A percentile compares a stretch with the other conserved stretches of the same genome.
Evolutionary conservation across 768 basidiomycete species (phyloP).

Genomic region (Pleurotus eryngii): DNA sequence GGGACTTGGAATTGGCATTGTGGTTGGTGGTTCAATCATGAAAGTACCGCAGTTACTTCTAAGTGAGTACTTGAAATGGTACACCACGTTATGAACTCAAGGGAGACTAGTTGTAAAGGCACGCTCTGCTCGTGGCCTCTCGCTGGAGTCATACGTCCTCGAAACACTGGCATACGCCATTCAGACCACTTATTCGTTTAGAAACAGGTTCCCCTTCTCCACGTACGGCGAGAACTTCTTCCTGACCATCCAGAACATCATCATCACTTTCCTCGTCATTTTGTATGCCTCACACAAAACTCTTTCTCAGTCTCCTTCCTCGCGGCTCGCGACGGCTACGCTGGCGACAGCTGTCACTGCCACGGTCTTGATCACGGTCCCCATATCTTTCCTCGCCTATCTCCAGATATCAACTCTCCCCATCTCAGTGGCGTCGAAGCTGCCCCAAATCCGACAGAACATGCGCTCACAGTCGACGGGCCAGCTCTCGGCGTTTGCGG

Average conservation of each 20-base stretch:
- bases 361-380: constrained; percentile 41
- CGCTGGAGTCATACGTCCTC: constrained; percentile 80
- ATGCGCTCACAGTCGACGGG: constrained; percentile 75
- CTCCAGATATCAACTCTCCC: constrained; percentile 88
- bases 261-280: constrained; percentile 88
- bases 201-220: constrained; percentile 88
- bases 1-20: constrained; percentile 88
- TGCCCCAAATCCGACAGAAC: constrained; percentile 92
- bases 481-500: constrained; percentile 91
- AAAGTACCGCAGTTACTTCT: constrained; percentile 93
- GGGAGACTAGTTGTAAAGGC: constrained; percentile 56
- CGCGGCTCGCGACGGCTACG: constrained; percentile 28
- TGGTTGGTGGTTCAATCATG: constrained; percentile 90
- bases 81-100: background rate
- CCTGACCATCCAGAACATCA: constrained; percentile 81
- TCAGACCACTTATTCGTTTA: constrained; percentile 80
- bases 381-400: constrained; percentile 51
- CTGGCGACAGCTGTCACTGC: constrained; percentile 24
- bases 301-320: constrained; percentile 1
- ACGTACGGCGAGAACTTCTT: constrained; percentile 98
- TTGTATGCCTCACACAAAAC: constrained; percentile 45
- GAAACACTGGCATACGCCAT: constrained; percentile 92
- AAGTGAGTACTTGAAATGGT: constrained; percentile 44
- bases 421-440: constrained; percentile 86
- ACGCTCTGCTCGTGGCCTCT: constrained; percentile 82